Base-by-base conservation (phyloP, 2,329 filamentous ascomycete genomes). In the Fusarium phyllophilum region DNA sequence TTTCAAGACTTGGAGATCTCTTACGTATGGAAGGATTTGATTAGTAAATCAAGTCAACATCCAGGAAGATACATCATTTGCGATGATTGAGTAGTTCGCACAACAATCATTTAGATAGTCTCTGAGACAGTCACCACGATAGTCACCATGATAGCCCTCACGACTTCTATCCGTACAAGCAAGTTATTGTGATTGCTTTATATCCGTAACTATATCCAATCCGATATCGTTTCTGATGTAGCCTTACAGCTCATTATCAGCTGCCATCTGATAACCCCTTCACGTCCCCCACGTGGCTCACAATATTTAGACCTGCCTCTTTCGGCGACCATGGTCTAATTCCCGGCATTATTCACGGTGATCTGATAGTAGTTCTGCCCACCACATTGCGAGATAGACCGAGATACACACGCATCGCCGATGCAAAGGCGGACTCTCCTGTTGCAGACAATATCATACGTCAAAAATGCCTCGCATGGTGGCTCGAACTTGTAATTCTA, bases 141-240 rank as follows among this genome's bases (percentile, higher is more conserved):
- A 31, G 31, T 31, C 31, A 31, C 9, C 31, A 29, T 29, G 26
- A 29, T 29, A 29, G 26, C 26, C 26, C 26, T 29, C 26, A 29
- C 13, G 17, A 26, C 42, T 22, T 15, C 45, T 31, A 11, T 31
- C 20, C 13, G 46, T 20, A 24, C 12, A 5, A 34, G 11, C 1
- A n/a, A 24, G 11, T 14, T 22, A 4, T 4, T 14, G 5, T 1
- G 20, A 12, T 31, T 8, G 22, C 11, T 24, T 18, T 12, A 5
- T 0, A 2, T 33, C 22, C 12, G 22, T 18, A 33, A 33, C 46
- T 49, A 18, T n/a, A 49, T 8, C 7, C 0, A 3, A 3, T 49
- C 6, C 22, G 6, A 10, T 51, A 7, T 17, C 6, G 3, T 15
- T 34, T 3, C 48, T 20, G 0, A 24, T 20, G 3, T 11, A 7